Evolutionary conservation across 2,329 filamentous ascomycete genomes (phyloP), one percentile per base, ranked within the genome.

Genomic region (Diaporthe sp.): DNA sequence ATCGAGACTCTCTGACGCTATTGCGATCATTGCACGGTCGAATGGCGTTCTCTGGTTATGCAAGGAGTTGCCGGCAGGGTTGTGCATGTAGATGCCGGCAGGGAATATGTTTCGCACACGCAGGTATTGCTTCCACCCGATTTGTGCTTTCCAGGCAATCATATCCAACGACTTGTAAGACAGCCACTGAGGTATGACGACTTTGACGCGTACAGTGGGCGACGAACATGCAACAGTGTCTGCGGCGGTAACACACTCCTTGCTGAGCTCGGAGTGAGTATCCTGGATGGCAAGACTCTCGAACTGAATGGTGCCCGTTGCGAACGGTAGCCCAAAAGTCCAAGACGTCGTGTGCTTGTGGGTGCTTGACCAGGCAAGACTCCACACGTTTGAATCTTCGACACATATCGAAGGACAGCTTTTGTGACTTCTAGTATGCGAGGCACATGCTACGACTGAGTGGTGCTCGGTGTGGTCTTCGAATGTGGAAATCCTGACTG

Each of bases 71-170:
- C 4, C 2, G 4, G 6, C 4, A 3, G 39, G 39, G 10, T 49
- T n/a, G n/a, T n/a, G n/a, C n/a, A n/a, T n/a, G n/a, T n/a, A n/a
- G n/a, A n/a, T 10, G 8, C 4, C 2, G 4, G 6, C 4, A 3
- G 39, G 39, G 10, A 34, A 65, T 8, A 65, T 12, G 17, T 49
- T 65, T 13, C 61, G 42, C 10, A 65, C 25, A 22, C 42, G 61
- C 34, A 65, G 28, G 28, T 65, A 19, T 22, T 65, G 61, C 19
- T 49, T 65, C 61, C 61, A 65, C 8, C 61, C 61, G 8, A 65
- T 46, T 31, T 46, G 25, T 1, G 61, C 44, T 2, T 25, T 65
- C 1, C 28, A 22, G 2, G 61, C 42, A 34, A 49, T 13, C 9
- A 49, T 8, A 10, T 65, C 61, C 5, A 65, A 17, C 3, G 19